Percentiles rank a stretch among this genome's conserved stretches.
These are phyloP conservation scores for Thecaphora thlaspeos DNA, from an alignment of 1,284 basidiomycete species.

Conservation along the genomic window DNA sequence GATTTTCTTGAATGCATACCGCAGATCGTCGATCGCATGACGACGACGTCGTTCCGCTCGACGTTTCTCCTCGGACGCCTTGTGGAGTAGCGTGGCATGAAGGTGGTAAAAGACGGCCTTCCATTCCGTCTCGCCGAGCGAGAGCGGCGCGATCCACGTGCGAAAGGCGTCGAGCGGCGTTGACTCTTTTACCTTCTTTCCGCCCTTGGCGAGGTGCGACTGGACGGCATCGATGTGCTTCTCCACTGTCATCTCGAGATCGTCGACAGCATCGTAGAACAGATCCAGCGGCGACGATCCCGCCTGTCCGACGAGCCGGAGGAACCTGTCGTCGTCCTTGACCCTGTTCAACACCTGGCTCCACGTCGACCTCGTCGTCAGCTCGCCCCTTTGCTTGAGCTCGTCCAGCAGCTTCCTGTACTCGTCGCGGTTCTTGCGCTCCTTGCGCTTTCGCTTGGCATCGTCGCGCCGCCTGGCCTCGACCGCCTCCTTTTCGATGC, in stretches of 20 bases:
- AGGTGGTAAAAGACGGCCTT: conserved; percentile 62
- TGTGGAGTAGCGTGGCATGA: conserved; percentile 68
- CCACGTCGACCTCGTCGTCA: conserved; percentile 85
- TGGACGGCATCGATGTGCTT: conserved; percentile 69
- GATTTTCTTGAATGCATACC: conserved; percentile 90
- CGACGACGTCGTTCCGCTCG: conserved; percentile 77
- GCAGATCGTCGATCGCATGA: conserved; percentile 88
- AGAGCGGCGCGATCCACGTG: conserved; percentile 34
- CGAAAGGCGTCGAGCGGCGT: conserved; percentile 64
- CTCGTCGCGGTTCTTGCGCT: conserved; percentile 44
- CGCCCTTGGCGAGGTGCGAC: conserved; percentile 64
- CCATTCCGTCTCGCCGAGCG: conserved; percentile 13
- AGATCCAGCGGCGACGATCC: conserved; percentile 92
- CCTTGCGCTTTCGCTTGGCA: conserved; percentile 13
- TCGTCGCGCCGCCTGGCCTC: conserved; percentile 12
- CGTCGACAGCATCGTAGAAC: conserved; percentile 91
- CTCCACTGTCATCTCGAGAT: conserved; percentile 79
- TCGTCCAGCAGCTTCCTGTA: conserved; percentile 70
- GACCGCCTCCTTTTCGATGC: conserved; percentile 42
- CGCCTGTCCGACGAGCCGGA: conserved; percentile 79
- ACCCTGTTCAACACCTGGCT: conserved; percentile 79
- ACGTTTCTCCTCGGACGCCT: conserved; percentile 70
- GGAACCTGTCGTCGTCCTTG: conserved; percentile 76
- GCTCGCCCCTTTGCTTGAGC: conserved; percentile 67
- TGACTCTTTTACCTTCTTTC: conserved; percentile 61